Evolutionary conservation across 352 stramenopile species (phyloP).

Genomic region (Globisporangium parvum): DNA sequence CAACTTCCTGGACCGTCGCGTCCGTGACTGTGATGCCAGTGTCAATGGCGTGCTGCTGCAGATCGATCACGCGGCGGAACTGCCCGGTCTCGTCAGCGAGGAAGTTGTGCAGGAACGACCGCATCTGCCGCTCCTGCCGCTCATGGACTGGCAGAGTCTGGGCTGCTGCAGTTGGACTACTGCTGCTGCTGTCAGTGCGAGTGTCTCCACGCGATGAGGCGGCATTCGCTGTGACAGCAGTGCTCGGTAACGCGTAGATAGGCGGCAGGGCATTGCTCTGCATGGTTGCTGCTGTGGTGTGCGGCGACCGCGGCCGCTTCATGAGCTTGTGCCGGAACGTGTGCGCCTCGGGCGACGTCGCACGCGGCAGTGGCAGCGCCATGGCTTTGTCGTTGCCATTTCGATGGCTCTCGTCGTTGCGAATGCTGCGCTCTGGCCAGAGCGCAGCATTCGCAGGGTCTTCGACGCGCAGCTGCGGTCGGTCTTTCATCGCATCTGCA

Average conservation of each 20-base stretch:
- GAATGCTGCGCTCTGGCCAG: not conserved
- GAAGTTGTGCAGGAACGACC: slow-evolving; percentile 91
- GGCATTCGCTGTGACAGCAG: not conserved
- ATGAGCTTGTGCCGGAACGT: slow-evolving; percentile 20
- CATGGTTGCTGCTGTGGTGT: not conserved
- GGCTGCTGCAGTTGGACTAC: not conserved
- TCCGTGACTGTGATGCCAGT: slow-evolving; percentile 84
- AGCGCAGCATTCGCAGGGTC: not conserved
- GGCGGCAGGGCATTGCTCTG: slow-evolving; percentile 14
- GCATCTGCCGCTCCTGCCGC: slow-evolving; percentile 71
- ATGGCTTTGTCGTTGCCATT: not conserved
- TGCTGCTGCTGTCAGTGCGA: not conserved
- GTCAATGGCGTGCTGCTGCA: slow-evolving; percentile 84
- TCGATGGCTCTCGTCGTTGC: not conserved
- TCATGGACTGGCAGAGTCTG: slow-evolving; percentile 39
- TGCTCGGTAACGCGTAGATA: slow-evolving; percentile 7
- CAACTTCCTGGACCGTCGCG: slow-evolving; percentile 88
- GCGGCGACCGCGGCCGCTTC: slow-evolving; percentile 23
- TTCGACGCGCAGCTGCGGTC: not conserved
- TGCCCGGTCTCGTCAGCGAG: slow-evolving; percentile 63
- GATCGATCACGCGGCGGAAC: slow-evolving; percentile 76
- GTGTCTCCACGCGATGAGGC: not conserved
- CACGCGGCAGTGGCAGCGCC: not conserved
- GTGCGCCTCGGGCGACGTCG: not conserved
- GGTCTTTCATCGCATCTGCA: slow-evolving; percentile 1